These are phyloP conservation scores for Pisolithus marmoratus DNA, from an alignment of 768 basidiomycete species.

Conservation along the genomic window DNA sequence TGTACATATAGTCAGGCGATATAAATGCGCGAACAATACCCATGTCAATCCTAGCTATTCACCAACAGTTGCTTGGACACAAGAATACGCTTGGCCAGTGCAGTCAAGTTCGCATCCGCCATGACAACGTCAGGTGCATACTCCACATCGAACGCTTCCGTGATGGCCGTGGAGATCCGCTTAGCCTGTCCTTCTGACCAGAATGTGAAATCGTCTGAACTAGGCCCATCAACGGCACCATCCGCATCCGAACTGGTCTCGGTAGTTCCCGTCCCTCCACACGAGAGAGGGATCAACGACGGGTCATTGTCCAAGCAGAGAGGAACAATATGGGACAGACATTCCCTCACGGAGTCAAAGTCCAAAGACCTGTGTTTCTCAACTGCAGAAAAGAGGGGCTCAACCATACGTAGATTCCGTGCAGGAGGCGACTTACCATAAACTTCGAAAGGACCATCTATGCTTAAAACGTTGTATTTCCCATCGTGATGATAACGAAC, in stretches of 20 bases:
- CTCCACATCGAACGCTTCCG: conserved; percentile 84
- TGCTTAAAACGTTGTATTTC: conserved; percentile 91
- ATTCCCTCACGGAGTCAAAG: conserved; percentile 58
- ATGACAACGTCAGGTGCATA: conserved; percentile 86
- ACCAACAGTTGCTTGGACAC: conserved; percentile 60
- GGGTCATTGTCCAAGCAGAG: conserved; percentile 86
- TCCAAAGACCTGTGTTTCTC: conserved; percentile 60
- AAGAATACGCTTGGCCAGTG: conserved; percentile 78
- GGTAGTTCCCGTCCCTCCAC: conserved; percentile 32
- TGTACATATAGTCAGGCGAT: too few relatives aligned
- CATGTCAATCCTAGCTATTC: neutral
- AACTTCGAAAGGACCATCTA: conserved; percentile 83
- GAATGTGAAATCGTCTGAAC: conserved; percentile 92
- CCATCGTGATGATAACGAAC: conserved; percentile 94
- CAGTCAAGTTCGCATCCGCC: conserved; percentile 89
- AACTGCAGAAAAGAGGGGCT: conserved; percentile 38
- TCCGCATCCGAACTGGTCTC: conserved; percentile 13
- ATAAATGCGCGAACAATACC: too few relatives aligned
- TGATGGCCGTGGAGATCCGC: conserved; percentile 73
- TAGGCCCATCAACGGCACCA: conserved; percentile 39
- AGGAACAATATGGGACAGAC: conserved; percentile 72
- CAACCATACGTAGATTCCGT: neutral
- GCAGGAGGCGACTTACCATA: conserved; percentile 57
- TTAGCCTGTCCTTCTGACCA: conserved; percentile 90
- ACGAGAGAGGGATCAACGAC: conserved; percentile 69